phyloP scores from a whole-genome alignment of 371 early-diverging fungal genomes.

The Blakeslea trispora region DNA sequence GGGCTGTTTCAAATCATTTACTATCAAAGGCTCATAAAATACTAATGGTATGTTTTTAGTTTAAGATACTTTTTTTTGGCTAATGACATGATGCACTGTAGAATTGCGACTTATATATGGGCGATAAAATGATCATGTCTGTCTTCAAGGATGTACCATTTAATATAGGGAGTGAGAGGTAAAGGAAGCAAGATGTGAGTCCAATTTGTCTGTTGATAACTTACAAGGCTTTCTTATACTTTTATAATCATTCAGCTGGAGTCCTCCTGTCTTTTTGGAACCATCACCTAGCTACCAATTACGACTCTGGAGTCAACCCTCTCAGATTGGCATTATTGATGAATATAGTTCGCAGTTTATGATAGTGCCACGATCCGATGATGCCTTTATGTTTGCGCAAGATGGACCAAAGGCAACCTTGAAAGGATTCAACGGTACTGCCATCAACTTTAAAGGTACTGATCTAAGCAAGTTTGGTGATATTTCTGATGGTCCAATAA shows the following conservation, averaged over 20 bases:
- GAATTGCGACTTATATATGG: conserved; percentile 9
- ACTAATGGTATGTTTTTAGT: not conserved
- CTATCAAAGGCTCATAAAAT: not conserved
- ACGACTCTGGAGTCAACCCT: conserved; percentile 8
- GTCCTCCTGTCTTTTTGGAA: conserved; percentile 8
- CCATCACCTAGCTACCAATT: conserved; percentile 7
- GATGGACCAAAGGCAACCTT: not conserved
- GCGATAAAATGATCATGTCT: conserved; percentile 9
- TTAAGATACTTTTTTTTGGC: not conserved
- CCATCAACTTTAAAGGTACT: not conserved
- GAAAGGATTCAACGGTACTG: not conserved
- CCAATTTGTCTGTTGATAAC: not conserved
- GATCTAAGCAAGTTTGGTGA: not conserved
- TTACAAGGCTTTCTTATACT: not conserved
- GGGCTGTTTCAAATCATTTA: not conserved
- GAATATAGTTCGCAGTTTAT: conserved; percentile 4
- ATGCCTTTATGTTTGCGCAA: conserved; percentile 4
- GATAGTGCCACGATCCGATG: conserved; percentile 9
- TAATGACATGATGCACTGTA: not conserved
- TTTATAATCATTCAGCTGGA: conserved; percentile 4
- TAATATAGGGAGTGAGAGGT: conserved; percentile 9
- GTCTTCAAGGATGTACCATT: conserved; percentile 10
- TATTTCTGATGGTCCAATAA: not conserved
- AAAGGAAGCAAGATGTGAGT: not conserved
- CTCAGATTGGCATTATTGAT: conserved; percentile 9